These are phyloP conservation scores for Triticum aestivum DNA, from an alignment of 176 grass and related monocot genomes.

Conservation along the genomic window IWGSC_CS_RefSeq_v2.1 NC_057797.1:541117846-541118345, in stretches of 20 bases:
- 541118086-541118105: slow-evolving; percentile 85
- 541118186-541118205: slow-evolving; percentile 86
- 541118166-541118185: slow-evolving; percentile 10
- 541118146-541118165: slow-evolving; percentile 20
- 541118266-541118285: no score
- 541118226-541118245: slow-evolving; percentile 97
- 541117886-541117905: slow-evolving; percentile 9
- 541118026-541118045: slow-evolving; percentile 95
- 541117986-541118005: slow-evolving; percentile 89
- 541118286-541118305: neutral
- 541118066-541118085: slow-evolving; percentile 88
- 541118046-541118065: slow-evolving; percentile 92
- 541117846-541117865: neutral
- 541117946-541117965: slow-evolving; percentile 60
- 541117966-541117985: slow-evolving; percentile 92
- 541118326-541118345: slow-evolving; percentile 92
- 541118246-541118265: neutral
- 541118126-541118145: slow-evolving; percentile 48
- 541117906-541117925: neutral
- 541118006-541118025: slow-evolving; percentile 94
- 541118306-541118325: neutral
- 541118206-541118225: slow-evolving; percentile 91
- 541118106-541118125: slow-evolving; percentile 65
- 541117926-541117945: neutral
- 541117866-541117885: neutral